phyloP scores from a whole-genome alignment of 306 rosid genomes.

The Pueraria montana region DNA sequence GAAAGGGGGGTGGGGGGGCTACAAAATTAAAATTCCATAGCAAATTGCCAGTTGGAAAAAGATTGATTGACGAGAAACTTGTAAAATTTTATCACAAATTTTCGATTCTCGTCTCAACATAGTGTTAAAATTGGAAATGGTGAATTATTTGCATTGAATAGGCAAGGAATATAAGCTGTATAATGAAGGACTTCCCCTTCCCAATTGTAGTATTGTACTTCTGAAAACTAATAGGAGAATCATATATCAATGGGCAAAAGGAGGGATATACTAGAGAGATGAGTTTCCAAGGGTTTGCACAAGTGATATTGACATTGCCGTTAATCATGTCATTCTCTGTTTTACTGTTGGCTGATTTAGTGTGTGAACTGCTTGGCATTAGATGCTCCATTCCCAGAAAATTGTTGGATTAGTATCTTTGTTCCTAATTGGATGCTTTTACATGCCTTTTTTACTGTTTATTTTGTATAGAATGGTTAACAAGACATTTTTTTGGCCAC shows the following conservation, averaged over 20 bases:
- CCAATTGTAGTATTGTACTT: background rate
- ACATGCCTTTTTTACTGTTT: background rate
- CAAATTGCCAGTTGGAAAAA: too few relatives aligned
- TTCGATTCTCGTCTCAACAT: too few relatives aligned
- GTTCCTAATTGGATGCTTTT: constrained; percentile 32
- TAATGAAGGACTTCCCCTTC: background rate
- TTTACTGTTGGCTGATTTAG: constrained; percentile 5
- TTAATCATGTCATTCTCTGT: background rate
- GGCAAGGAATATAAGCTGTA: background rate
- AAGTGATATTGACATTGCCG: background rate
- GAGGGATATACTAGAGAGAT: background rate
- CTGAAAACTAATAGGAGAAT: background rate
- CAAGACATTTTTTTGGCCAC: background rate
- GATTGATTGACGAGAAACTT: too few relatives aligned
- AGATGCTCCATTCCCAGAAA: constrained; percentile 12
- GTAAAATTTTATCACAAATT: too few relatives aligned
- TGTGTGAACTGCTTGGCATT: constrained; percentile 6
- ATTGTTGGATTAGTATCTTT: constrained; percentile 27
- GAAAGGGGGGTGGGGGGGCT: too few relatives aligned
- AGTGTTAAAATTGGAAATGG: background rate
- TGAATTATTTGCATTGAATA: background rate
- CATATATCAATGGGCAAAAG: background rate
- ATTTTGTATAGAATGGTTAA: constrained; percentile 8
- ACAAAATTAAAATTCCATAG: too few relatives aligned
- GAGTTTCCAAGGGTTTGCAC: background rate